These are phyloP conservation scores for Monosporozyma yasuniensis DNA, from an alignment of 805 yeast genomes.

Conservation along the genomic window DNA sequence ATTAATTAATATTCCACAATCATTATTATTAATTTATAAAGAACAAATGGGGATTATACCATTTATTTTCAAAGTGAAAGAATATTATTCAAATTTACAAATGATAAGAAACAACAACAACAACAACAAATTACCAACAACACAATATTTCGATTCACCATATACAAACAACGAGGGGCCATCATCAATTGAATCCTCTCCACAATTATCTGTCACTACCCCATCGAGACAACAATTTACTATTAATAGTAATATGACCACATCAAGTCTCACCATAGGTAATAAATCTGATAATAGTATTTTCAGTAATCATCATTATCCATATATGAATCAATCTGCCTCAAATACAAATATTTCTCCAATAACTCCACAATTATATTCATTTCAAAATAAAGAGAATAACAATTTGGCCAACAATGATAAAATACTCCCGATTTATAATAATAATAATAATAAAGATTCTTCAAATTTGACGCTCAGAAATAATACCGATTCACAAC, in stretches of 20 bases:
- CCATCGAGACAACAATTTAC: background rate
- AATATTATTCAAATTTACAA: conserved; percentile 14
- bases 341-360: conserved; percentile 18
- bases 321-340: conserved; percentile 10
- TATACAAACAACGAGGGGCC: conserved; percentile 16
- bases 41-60: conserved; percentile 17
- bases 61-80: conserved; percentile 19
- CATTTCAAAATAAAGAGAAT: conserved; percentile 6
- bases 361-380: conserved; percentile 27
- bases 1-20: conserved; percentile 17
- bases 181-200: conserved; percentile 20
- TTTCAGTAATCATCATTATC: conserved; percentile 17
- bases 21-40: conserved; percentile 19
- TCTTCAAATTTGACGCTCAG: no score
- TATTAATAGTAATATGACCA: background rate
- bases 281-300: conserved; percentile 27
- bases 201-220: conserved; percentile 17
- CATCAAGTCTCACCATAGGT: conserved; percentile 19
- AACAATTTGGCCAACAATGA: conserved; percentile 1
- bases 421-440: background rate
- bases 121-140: conserved; percentile 7
- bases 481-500: background rate
- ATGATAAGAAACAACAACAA: conserved; percentile 8
- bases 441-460: no score
- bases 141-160: conserved; percentile 4